These are phyloP conservation scores for Phaffomyces thermotolerans DNA, from an alignment of 805 yeast species.

Conservation along the genomic window DNA sequence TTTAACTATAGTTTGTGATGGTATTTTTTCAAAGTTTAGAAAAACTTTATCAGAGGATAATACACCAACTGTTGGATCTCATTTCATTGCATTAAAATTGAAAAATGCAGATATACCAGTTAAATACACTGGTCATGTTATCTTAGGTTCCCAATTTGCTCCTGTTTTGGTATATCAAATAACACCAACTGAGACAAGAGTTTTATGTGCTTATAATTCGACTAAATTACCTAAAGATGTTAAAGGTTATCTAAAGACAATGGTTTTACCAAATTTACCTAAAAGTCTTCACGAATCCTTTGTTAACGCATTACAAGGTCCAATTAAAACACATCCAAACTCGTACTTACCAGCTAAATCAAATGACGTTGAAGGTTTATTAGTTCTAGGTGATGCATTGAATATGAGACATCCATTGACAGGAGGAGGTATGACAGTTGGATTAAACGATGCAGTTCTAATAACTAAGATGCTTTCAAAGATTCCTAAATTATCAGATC, in stretches of 20 bases:
- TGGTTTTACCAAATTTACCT: slow-evolving; percentile 69
- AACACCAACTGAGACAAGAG: slow-evolving; percentile 74
- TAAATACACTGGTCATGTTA: slow-evolving; percentile 80
- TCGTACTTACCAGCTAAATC: slow-evolving; percentile 77
- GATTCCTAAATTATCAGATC: slow-evolving; percentile 51
- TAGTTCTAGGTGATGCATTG: slow-evolving; percentile 86
- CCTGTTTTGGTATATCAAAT: slow-evolving; percentile 89
- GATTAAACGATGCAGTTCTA: slow-evolving; percentile 74
- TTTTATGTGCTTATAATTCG: slow-evolving; percentile 80
- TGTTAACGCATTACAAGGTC: slow-evolving; percentile 48
- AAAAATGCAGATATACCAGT: slow-evolving; percentile 69
- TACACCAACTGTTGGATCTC: slow-evolving; percentile 66
- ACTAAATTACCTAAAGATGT: slow-evolving; percentile 66
- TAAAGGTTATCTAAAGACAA: slow-evolving; percentile 47
- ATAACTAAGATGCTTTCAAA: slow-evolving; percentile 53
- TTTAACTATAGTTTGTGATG: slow-evolving; percentile 80
- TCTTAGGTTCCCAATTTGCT: slow-evolving; percentile 69
- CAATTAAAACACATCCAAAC: slow-evolving; percentile 86
- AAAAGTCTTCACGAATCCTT: slow-evolving; percentile 58
- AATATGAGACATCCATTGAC: slow-evolving; percentile 98
- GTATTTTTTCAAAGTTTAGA: slow-evolving; percentile 89
- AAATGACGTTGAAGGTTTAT: slow-evolving; percentile 66
- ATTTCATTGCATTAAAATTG: slow-evolving; percentile 80
- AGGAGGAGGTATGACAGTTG: slow-evolving; percentile 99
- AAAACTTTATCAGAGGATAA: slow-evolving; percentile 55